Base-by-base conservation (phyloP, 2,329 filamentous ascomycete genomes). In the Ascochyta clinopodiicola region DNA sequence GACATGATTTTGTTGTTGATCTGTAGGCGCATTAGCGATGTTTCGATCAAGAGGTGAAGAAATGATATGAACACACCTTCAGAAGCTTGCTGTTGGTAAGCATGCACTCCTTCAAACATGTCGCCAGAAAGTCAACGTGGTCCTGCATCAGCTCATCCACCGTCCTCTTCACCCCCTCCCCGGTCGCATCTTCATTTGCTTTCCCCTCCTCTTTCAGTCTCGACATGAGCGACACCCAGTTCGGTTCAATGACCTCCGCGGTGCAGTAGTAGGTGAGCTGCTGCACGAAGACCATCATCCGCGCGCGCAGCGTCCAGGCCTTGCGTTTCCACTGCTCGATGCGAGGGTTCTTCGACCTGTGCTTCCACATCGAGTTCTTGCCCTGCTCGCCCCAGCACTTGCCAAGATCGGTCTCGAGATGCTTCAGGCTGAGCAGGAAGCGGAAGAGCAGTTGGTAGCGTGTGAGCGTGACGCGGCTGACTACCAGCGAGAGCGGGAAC, bases 101-200 rank as follows among this genome's bases (percentile, higher is more conserved):
- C 92, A 98, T 98, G 80, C 95, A 98, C 78, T 98, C 95, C 78
- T 98, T 99, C 68, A 99, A 81, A 74, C 95, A 99, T 4, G 95
- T 98, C 68, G 97, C 95, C 43, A 99, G 80, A 75, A 99, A 99
- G 77, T 98, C 95, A 57, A 99, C 93, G 77, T 99, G 95, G 71
- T 98, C 93, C 78, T 98, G 92, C 95, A 99, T 99, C 71, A 99
- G 79, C 78, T 98, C 92, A 70, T 99, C 95, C 1, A 99, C 95
- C 0, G 95, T 99, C 34, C 92, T 76, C 66, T 86, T 87, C n/a
- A 82, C 81, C 52, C 83, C 67, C 4, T 64, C 60, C 0, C 78
- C 59, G 71, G 78, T 51, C 69, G 70, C 53, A 4, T 75, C 36
- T 67, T 64, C 66, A 13, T 44, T 60, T 29, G 49, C 56, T 36